phyloP scores from a whole-genome alignment of 148 eudicot species.

The Camellia japonica region DNA sequence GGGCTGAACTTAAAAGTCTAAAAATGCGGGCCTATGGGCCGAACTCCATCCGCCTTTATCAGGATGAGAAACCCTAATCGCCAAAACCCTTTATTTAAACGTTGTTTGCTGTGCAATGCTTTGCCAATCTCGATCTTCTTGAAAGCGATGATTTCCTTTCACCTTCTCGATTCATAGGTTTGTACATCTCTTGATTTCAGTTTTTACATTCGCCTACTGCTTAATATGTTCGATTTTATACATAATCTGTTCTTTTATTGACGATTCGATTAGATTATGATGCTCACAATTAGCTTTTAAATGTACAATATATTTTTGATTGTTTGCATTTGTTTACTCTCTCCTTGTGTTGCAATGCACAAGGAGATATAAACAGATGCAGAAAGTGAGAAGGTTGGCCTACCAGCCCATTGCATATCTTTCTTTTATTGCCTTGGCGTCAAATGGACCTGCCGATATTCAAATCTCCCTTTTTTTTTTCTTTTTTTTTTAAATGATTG shows the following conservation, averaged over 20 bases:
- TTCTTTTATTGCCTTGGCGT: conserved; percentile 38
- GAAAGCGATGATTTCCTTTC: too few species aligned
- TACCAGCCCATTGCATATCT: conserved; percentile 50
- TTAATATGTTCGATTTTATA: too few species aligned
- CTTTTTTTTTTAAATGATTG: neutral
- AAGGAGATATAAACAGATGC: conserved; percentile 52
- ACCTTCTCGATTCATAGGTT: neutral
- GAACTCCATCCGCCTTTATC: too few species aligned
- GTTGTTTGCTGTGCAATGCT: neutral
- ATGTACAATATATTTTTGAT: neutral
- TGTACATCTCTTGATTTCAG: neutral
- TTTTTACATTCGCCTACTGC: neutral
- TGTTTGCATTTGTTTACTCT: conserved; percentile 43
- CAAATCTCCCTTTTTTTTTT: neutral
- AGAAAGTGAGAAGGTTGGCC: conserved; percentile 40
- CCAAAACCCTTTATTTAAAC: neutral
- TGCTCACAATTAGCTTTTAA: neutral
- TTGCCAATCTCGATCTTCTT: too few species aligned
- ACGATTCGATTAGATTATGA: neutral
- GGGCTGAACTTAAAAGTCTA: too few species aligned
- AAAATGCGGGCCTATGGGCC: too few species aligned
- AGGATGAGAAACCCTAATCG: neutral
- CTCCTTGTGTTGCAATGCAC: conserved; percentile 27
- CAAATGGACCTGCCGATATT: conserved; percentile 48
- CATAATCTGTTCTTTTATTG: neutral